Evolutionary conservation across 1,284 basidiomycete genomes (phyloP).

Genomic region (Paramarasmius palmivorus): DNA sequence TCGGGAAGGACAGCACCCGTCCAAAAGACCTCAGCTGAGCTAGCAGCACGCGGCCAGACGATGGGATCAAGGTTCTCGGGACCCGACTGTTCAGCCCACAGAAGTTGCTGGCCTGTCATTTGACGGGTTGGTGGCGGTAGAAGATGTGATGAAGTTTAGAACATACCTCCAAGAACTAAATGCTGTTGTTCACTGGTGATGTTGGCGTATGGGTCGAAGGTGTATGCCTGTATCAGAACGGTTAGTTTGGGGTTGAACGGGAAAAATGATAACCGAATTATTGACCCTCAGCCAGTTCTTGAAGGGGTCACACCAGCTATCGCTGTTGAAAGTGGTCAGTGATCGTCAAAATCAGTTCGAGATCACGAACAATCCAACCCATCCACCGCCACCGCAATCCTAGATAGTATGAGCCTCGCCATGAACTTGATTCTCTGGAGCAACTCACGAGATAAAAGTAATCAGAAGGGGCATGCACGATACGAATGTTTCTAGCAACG

Average conservation of each 20-base stretch:
- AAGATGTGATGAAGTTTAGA: not conserved
- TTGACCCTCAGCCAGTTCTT: slow-evolving; percentile 73
- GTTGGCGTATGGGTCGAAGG: slow-evolving; percentile 54
- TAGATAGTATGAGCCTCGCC: not conserved
- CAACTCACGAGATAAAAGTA: slow-evolving; percentile 67
- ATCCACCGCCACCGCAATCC: slow-evolving; percentile 80
- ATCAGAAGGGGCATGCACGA: slow-evolving; percentile 71
- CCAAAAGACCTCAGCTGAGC: slow-evolving; percentile 67
- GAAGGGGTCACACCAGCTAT: slow-evolving; percentile 71
- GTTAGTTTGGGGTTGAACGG: not conserved
- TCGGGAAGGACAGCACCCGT: slow-evolving; percentile 35
- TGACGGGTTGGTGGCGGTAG: not conserved
- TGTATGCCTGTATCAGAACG: slow-evolving; percentile 36
- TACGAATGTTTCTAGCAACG: slow-evolving; percentile 55
- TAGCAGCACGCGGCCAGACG: slow-evolving; percentile 63
- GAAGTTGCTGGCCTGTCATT: slow-evolving; percentile 36
- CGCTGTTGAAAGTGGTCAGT: slow-evolving; percentile 24
- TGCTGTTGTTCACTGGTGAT: slow-evolving; percentile 33
- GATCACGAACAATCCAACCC: too few species aligned
- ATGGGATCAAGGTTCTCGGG: slow-evolving; percentile 52
- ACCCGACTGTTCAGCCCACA: slow-evolving; percentile 62
- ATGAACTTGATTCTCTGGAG: not conserved
- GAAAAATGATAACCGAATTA: not conserved
- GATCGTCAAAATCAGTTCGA: too few species aligned
- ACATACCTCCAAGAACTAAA: slow-evolving; percentile 50